These are phyloP conservation scores for Hypoxylon lienhwacheense DNA, from an alignment of 495 filamentous ascomycete genomes.

Conservation along the genomic window DNA sequence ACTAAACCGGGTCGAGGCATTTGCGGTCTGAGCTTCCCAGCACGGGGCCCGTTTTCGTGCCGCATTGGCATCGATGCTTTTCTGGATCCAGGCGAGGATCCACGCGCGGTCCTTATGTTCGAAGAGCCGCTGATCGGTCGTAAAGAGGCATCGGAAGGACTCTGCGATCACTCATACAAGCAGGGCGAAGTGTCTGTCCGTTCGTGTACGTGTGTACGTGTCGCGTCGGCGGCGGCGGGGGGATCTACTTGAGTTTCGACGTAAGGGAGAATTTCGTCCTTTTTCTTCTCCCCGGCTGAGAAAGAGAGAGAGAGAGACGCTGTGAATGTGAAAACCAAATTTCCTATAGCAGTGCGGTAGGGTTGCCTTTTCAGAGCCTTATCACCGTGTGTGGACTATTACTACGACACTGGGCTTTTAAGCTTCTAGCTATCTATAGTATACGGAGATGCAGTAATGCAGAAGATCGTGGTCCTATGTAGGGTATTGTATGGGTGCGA, in stretches of 20 bases:
- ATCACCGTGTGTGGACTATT: no score
- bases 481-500: slow-evolving; percentile 1
- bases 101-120: slow-evolving; percentile 17
- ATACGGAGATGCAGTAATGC: not conserved
- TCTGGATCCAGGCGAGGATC: slow-evolving; percentile 18
- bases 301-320: no score
- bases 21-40: slow-evolving; percentile 18
- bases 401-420: no score
- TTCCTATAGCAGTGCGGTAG: no score
- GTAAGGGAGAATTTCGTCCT: no score
- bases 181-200: not conserved
- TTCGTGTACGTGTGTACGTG: no score
- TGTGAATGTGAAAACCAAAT: no score
- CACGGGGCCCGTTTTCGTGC: slow-evolving; percentile 5
- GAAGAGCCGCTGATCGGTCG: slow-evolving; percentile 17
- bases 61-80: slow-evolving; percentile 16
- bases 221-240: no score
- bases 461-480: slow-evolving; percentile 1
- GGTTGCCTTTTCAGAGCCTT: no score
- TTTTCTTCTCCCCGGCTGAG: no score
- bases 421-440: not conserved
- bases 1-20: slow-evolving; percentile 9
- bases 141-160: slow-evolving; percentile 23
- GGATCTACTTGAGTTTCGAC: no score
- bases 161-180: slow-evolving; percentile 28